Conservation (phyloP, 2,329 filamentous ascomycete genomes). For the Pseudogymnoascus sp. region DNA sequence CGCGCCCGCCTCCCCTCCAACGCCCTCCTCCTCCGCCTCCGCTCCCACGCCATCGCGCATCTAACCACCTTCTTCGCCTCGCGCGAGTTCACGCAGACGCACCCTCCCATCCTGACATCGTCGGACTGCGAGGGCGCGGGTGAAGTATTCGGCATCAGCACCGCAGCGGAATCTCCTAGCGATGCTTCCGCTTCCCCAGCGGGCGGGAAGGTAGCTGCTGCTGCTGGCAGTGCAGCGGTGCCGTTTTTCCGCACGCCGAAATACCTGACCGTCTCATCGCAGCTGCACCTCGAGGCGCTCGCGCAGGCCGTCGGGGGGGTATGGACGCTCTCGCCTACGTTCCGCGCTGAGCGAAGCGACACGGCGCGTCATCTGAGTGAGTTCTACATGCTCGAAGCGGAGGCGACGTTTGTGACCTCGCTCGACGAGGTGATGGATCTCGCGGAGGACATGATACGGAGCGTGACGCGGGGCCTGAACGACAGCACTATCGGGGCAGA, state of each 20-base stretch:
- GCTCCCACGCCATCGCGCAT: conserved; percentile 70
- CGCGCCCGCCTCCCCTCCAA: conserved; percentile 76
- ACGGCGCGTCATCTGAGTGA: conserved; percentile 91
- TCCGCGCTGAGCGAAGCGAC: conserved; percentile 88
- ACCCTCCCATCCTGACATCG: conserved; percentile 90
- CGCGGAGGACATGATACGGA: conserved; percentile 70
- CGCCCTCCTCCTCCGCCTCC: conserved; percentile 69
- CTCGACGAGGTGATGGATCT: conserved; percentile 68
- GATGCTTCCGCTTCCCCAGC: conserved; percentile 18
- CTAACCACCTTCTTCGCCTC: conserved; percentile 69
- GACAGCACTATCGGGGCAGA: conserved; percentile 46
- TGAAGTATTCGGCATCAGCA: conserved; percentile 73
- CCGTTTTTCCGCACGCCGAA: conserved; percentile 79
- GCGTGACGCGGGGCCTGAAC: conserved; percentile 39
- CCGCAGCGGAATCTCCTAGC: conserved; percentile 26
- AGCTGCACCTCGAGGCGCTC: conserved; percentile 88
- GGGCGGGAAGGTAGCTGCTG: conserved; percentile 29
- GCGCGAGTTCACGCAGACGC: conserved; percentile 70
- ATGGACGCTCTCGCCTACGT: conserved; percentile 90
- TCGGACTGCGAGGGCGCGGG: conserved; percentile 96
- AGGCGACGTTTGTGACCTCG: conserved; percentile 70
- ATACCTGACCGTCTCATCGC: conserved; percentile 90
- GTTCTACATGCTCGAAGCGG: conserved; percentile 97
- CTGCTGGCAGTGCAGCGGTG: conserved; percentile 27
- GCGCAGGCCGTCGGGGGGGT: conserved; percentile 83